A percentile compares a stretch with the other conserved stretches of the same genome.
phyloP scores from a whole-genome alignment of 2,329 filamentous ascomycete genomes.

The Orbilia quercus region DNA sequence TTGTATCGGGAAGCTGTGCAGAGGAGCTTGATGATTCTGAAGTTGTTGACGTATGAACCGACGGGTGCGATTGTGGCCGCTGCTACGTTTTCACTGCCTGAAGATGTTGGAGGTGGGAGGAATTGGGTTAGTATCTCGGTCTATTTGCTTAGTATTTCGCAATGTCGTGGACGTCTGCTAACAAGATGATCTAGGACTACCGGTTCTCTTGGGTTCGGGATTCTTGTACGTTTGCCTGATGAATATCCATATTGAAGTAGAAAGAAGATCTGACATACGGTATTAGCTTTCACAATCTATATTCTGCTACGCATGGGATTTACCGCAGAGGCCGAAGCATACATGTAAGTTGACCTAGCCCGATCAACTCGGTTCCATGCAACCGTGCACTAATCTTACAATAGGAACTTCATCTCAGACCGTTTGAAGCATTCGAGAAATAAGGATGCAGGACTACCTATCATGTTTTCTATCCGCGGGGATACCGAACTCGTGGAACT shows the following conservation, averaged over 20 bases:
- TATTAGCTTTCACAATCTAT: constrained; percentile 53
- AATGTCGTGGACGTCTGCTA: too few species aligned
- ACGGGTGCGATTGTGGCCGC: constrained; percentile 81
- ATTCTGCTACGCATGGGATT: constrained; percentile 81
- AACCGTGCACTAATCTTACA: not conserved
- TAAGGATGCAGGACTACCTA: constrained; percentile 73
- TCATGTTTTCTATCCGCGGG: constrained; percentile 84
- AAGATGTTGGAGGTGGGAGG: constrained; percentile 74
- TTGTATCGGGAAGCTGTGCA: constrained; percentile 78
- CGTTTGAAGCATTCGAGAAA: constrained; percentile 73
- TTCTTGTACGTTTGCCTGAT: constrained; percentile 71
- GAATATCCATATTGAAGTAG: not conserved
- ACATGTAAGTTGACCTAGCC: constrained; percentile 67
- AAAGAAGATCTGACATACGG: constrained; percentile 65
- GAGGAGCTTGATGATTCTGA: constrained; percentile 78
- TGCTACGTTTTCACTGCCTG: constrained; percentile 80
- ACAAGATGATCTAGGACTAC: constrained; percentile 70
- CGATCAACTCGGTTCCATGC: not conserved
- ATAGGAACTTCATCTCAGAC: constrained; percentile 75
- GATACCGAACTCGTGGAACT: constrained; percentile 66
- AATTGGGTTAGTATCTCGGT: constrained; percentile 65
- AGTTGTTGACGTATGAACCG: constrained; percentile 80
- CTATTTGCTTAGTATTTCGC: too few species aligned
- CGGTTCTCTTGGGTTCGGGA: constrained; percentile 83
- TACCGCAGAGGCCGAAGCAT: constrained; percentile 78